Percentiles rank a stretch among this genome's conserved stretches.
phyloP scores from a whole-genome alignment of 495 filamentous ascomycete genomes.

The Aspergillus sclerotioniger region DNA sequence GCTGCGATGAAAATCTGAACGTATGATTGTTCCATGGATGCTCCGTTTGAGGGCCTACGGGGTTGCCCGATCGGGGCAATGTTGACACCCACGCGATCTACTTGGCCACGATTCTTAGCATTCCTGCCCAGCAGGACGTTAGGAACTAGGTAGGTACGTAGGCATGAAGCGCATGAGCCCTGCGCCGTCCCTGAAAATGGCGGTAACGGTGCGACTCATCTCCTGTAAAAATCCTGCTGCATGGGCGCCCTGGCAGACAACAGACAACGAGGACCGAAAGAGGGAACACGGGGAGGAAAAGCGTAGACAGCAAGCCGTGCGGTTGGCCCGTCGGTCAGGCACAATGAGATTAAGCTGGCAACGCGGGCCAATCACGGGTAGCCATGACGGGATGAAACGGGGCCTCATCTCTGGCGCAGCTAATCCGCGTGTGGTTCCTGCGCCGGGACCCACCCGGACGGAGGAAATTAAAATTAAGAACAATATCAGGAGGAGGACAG shows the following conservation, averaged over 20 bases:
- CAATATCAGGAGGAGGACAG: neutral
- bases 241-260: neutral
- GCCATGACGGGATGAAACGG: constrained; percentile 9
- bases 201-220: neutral
- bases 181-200: neutral
- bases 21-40: neutral
- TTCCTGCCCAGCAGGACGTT: neutral
- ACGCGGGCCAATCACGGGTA: neutral
- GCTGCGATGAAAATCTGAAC: neutral
- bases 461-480: constrained; percentile 5
- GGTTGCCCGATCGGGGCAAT: neutral
- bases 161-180: no score
- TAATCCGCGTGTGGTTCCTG: constrained; percentile 12
- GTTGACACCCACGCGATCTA: neutral
- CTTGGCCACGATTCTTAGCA: no score
- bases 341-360: constrained; percentile 3
- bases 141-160: no score
- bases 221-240: neutral
- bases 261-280: neutral
- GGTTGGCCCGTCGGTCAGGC: neutral
- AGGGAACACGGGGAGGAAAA: neutral
- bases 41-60: neutral
- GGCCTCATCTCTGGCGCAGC: constrained; percentile 7
- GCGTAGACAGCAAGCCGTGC: neutral
- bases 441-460: constrained; percentile 6